phyloP scores from a whole-genome alignment of 2,329 filamentous ascomycete genomes.

The Penicillium sp. region DNA sequence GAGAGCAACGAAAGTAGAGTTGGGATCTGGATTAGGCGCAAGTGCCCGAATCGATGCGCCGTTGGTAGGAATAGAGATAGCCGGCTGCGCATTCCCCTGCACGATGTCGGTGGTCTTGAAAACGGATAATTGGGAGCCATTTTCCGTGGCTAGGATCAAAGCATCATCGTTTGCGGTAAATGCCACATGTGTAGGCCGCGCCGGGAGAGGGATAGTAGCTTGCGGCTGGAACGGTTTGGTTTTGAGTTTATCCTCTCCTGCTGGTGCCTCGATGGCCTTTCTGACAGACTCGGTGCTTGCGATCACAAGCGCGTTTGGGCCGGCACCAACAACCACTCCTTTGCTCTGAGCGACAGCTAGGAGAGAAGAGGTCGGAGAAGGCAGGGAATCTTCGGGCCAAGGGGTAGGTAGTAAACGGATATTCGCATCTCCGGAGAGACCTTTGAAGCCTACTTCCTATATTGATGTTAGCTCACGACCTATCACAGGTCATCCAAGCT shows the following conservation, averaged over 20 bases:
- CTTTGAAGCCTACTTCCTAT: conserved; percentile 78
- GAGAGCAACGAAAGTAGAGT: conserved; percentile 71
- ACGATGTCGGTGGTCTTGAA: conserved; percentile 73
- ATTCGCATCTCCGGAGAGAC: conserved; percentile 77
- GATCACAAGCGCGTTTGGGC: conserved; percentile 75
- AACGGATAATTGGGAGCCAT: conserved; percentile 77
- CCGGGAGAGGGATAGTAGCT: conserved; percentile 69
- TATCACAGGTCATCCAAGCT: not conserved
- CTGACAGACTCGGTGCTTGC: conserved; percentile 76
- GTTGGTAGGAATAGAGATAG: conserved; percentile 76
- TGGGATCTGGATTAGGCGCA: conserved; percentile 73
- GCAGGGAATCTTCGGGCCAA: conserved; percentile 71
- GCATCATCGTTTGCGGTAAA: conserved; percentile 90
- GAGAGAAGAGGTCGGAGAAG: conserved; percentile 76
- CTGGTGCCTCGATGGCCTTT: conserved; percentile 67
- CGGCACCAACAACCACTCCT: conserved; percentile 83
- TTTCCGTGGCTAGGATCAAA: conserved; percentile 78
- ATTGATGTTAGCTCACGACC: conserved; percentile 9
- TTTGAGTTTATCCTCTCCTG: conserved; percentile 59
- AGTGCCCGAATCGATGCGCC: conserved; percentile 72
- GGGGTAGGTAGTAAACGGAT: conserved; percentile 73
- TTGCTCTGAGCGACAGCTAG: conserved; percentile 77
- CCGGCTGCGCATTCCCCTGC: conserved; percentile 65
- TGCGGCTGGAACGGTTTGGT: conserved; percentile 72
- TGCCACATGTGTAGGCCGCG: conserved; percentile 80